Evolutionary conservation across 345 rosid species (phyloP).

Genomic region (Salix caprea): DNA sequence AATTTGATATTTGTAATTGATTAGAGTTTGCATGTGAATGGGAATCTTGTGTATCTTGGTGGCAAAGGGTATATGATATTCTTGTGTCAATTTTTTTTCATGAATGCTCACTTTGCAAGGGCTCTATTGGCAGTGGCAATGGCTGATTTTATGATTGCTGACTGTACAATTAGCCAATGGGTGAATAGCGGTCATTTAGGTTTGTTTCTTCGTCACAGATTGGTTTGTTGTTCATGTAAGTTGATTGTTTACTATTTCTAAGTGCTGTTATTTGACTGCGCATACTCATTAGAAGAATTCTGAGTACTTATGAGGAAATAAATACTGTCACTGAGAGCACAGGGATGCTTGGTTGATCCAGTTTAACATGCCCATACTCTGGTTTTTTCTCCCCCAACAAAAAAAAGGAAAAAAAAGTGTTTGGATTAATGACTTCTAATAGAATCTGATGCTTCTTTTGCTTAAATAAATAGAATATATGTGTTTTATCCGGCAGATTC

Average conservation of each 20-base stretch:
- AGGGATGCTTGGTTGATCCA: not conserved
- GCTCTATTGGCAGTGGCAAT: not conserved
- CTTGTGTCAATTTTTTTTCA: not conserved
- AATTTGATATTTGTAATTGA: not conserved
- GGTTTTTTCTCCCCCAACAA: not conserved
- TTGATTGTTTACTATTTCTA: not conserved
- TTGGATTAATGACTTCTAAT: not conserved
- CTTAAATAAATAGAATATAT: not conserved
- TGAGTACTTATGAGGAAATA: not conserved
- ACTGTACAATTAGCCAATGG: not conserved
- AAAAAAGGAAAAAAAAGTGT: not conserved
- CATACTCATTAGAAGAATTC: not conserved
- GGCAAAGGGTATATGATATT: not conserved
- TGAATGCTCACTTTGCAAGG: not conserved
- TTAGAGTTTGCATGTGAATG: not conserved
- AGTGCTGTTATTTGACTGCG: not conserved
- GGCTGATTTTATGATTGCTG: not conserved
- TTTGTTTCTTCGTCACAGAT: not conserved
- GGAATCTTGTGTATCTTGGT: not conserved
- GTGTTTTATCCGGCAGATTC: not conserved
- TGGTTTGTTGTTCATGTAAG: not conserved
- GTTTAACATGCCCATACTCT: not conserved
- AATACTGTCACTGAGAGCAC: not conserved
- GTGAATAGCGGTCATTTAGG: not conserved
- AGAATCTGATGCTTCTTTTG: not conserved